These are phyloP conservation scores for Globisporangium cederbergense DNA, from an alignment of 352 stramenopile species.

Conservation along the genomic window DNA sequence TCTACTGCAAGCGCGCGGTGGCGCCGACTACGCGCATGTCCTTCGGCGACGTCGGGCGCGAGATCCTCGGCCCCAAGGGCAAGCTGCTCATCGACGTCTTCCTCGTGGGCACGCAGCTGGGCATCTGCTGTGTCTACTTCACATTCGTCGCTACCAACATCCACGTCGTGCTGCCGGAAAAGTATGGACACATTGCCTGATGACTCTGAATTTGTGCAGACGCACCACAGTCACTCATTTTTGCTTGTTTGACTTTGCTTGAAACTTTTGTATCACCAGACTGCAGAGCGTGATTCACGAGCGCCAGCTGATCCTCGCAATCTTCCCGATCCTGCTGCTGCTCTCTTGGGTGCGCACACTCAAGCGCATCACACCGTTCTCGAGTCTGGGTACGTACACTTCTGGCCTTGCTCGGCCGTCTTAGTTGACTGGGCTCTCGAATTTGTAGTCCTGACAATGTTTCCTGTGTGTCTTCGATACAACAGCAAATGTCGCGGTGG, in stretches of 20 bases:
- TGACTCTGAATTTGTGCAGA: neutral
- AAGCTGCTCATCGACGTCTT: conserved; percentile 78
- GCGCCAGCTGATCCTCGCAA: conserved; percentile 71
- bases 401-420: neutral
- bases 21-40: conserved; percentile 52
- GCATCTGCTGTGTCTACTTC: conserved; percentile 85
- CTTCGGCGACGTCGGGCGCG: conserved; percentile 66
- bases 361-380: conserved; percentile 74
- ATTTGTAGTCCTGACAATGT: neutral
- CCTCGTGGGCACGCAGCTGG: conserved; percentile 71
- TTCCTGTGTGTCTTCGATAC: neutral
- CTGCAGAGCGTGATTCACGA: conserved; percentile 60
- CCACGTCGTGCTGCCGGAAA: conserved; percentile 62
- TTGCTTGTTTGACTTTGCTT: neutral
- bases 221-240: neutral
- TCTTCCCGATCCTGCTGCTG: conserved; percentile 64
- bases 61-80: conserved; percentile 54
- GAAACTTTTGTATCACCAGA: conserved; percentile 20
- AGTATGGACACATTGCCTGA: conserved; percentile 21
- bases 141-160: conserved; percentile 83
- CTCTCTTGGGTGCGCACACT: conserved; percentile 79
- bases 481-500: conserved; percentile 59
- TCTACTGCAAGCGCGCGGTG: conserved; percentile 63
- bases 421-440: neutral
- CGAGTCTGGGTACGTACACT: conserved; percentile 42